These are phyloP conservation scores for Camelina neglecta DNA, from an alignment of 345 rosid species.

Conservation along the genomic window DNA sequence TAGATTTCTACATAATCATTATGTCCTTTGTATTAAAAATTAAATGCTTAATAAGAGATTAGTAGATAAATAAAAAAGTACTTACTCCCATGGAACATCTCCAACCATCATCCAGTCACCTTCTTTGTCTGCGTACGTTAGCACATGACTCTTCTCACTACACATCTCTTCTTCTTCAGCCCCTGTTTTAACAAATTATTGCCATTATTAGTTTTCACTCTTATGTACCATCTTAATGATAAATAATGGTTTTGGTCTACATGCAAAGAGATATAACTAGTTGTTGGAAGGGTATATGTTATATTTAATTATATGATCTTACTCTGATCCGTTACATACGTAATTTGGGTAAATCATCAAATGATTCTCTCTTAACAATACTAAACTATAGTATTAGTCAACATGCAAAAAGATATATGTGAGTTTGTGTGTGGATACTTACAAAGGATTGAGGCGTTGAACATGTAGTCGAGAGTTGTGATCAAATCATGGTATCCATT, in stretches of 20 bases:
- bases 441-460: conserved; percentile 86
- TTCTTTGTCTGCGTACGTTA: conserved; percentile 49
- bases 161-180: conserved; percentile 51
- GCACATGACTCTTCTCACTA: conserved; percentile 46
- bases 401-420: not conserved
- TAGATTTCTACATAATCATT: conserved; percentile 30
- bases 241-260: conserved; percentile 5
- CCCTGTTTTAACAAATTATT: conserved; percentile 35
- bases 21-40: not conserved
- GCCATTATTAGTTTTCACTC: conserved; percentile 2
- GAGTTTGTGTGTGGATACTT: conserved; percentile 24
- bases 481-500: conserved; percentile 77
- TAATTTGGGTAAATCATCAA: too few species aligned
- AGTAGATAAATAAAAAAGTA: not conserved
- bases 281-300: too few species aligned
- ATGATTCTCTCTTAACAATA: too few species aligned
- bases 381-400: not conserved
- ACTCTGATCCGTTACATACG: too few species aligned
- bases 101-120: conserved; percentile 53
- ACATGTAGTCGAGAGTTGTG: conserved; percentile 81
- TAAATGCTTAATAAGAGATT: not conserved
- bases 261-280: conserved; percentile 22
- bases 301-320: too few species aligned
- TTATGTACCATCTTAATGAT: not conserved
- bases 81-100: conserved; percentile 52